Conservation (phyloP, 345 rosid genomes). For the Rhizophora apiculata region DNA sequence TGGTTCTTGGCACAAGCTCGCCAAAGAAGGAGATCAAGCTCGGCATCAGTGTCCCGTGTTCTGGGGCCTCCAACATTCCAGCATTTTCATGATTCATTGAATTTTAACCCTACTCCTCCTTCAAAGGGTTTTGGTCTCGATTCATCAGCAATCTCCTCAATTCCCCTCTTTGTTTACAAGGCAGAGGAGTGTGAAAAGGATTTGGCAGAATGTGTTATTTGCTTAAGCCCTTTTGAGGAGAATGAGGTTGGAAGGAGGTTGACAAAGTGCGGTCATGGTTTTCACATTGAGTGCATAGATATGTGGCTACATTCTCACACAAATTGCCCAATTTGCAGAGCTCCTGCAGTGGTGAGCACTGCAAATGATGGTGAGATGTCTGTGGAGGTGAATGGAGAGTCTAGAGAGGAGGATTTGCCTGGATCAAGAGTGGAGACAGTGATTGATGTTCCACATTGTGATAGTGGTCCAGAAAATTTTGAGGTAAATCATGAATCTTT, state of each 20-base stretch:
- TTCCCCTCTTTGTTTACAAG: conserved; percentile 60
- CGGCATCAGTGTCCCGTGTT: conserved; percentile 32
- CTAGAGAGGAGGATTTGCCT: conserved; percentile 7
- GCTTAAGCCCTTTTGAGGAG: conserved; percentile 60
- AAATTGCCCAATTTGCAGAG: conserved; percentile 73
- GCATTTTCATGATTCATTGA: conserved; percentile 31
- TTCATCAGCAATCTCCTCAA: conserved; percentile 51
- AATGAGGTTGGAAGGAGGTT: conserved; percentile 57
- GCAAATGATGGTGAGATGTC: conserved; percentile 10
- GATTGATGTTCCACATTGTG: conserved; percentile 23
- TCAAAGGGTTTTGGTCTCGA: conserved; percentile 53
- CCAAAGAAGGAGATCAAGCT: conserved; percentile 21
- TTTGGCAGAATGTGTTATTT: conserved; percentile 58
- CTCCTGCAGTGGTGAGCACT: conserved; percentile 27
- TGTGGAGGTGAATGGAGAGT: conserved; percentile 16
- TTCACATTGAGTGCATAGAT: conserved; percentile 78
- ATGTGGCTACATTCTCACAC: conserved; percentile 75
- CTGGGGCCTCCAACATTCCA: conserved; percentile 33
- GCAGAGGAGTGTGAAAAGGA: conserved; percentile 21
- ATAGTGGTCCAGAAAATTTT: conserved; percentile 19
- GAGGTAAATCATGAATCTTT: conserved; percentile 4
- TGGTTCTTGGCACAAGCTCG: conserved; percentile 56
- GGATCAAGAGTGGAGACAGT: conserved; percentile 30
- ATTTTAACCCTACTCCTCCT: conserved; percentile 16
- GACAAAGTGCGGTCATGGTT: conserved; percentile 61